Conservation (phyloP, 345 rosid species). For the Syzygium aromaticum region DNA sequence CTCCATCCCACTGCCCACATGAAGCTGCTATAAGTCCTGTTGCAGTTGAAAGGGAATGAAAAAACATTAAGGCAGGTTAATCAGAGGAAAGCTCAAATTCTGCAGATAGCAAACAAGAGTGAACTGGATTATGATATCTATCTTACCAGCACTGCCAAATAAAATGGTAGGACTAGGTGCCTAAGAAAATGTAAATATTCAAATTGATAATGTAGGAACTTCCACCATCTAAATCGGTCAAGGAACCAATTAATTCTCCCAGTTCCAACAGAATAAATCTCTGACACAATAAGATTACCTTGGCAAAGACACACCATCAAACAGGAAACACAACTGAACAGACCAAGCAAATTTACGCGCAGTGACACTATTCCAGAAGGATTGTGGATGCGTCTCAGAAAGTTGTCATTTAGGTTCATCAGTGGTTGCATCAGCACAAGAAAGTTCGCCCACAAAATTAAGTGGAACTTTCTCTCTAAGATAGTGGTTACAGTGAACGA, state of each 20-base stretch:
- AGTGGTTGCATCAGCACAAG: neutral
- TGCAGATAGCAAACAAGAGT: neutral
- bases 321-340: neutral
- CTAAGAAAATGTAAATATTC: neutral
- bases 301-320: neutral
- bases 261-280: neutral
- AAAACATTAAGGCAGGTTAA: neutral
- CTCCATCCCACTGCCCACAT: slow-evolving; percentile 43
- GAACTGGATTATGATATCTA: neutral
- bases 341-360: neutral
- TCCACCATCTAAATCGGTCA: neutral
- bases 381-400: neutral
- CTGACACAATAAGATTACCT: neutral
- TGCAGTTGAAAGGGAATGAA: neutral
- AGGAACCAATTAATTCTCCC: neutral
- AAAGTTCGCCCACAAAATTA: neutral
- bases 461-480: neutral
- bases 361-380: neutral
- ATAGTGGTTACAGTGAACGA: neutral
- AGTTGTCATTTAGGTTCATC: neutral
- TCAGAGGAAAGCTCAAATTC: neutral
- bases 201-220: neutral
- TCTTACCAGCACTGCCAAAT: neutral
- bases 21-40: slow-evolving; percentile 89
- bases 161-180: neutral